Base-by-base conservation (phyloP, 2,329 filamentous ascomycete genomes). In the Colletotrichum falcatum region DNA sequence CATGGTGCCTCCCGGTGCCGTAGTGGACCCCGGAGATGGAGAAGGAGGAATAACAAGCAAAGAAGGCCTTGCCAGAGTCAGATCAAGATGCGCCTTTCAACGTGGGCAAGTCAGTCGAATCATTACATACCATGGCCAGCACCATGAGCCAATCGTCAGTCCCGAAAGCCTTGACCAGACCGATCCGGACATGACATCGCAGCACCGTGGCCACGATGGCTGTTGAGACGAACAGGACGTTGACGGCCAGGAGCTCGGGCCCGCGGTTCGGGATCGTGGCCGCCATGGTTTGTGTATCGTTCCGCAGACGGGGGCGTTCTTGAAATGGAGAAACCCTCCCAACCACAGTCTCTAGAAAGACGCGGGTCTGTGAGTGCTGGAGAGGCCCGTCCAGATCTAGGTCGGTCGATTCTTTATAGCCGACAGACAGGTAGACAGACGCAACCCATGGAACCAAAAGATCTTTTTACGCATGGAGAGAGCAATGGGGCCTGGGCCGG, bases 101-200 rank as follows among this genome's bases (percentile, higher is more conserved):
- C 1, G 12, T 18, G n/a, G 33, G 16, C 3, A 11, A 12, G 33
- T 35, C 33, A 11, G 8, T 16, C 2, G 12, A 5, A n/a, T 33
- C 30, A 23, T 66, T 73, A 7, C 48, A 59, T 75, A 81, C 80
- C 65, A 79, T 74, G 37, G 82, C 81, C 44, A 73, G 65, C 0
- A 77, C 56, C 81, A 83, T 83, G 61, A 79, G 75, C 77, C 77
- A 81, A 71, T 83, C 81, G 68, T 83, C 81, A 11, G 76, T 61
- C 1, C 81, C 81, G 73, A 83, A 83, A 42, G 77, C 78, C 72
- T 78, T 81, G 42, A 83, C 78, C 16, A 83, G 65, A 7, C 72
- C 71, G 1, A 76, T 59, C 28, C 81, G 78, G 23, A 81, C 78
- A 72, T 77, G 82, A 44, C 77, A 76, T 68, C 81, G 73, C n/a